Percentiles rank a stretch among this genome's conserved stretches.
phyloP scores from a whole-genome alignment of 2,329 filamentous ascomycete species.

The Ceratocystis huliohia region DNA sequence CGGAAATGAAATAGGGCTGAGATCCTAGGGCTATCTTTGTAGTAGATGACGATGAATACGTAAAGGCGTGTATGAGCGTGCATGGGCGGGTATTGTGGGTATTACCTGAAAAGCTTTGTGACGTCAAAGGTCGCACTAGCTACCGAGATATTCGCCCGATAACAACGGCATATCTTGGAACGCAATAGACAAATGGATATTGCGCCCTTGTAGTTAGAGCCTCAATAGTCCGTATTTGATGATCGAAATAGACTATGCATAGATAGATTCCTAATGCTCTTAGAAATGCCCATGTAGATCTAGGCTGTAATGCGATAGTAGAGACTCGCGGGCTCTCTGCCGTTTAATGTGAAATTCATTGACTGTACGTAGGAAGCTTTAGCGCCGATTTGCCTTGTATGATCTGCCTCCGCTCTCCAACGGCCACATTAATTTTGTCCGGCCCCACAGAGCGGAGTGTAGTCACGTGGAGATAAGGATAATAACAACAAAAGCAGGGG shows the following conservation, averaged over 20 bases:
- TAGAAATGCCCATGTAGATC: too few relatives aligned
- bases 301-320: too few relatives aligned
- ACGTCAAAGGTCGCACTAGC: background rate
- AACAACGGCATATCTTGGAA: background rate
- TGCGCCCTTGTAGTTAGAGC: background rate
- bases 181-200: background rate
- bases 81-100: background rate
- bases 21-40: too few relatives aligned
- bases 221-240: background rate
- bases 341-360: too few relatives aligned
- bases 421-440: background rate
- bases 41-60: too few relatives aligned
- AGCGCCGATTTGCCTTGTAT: too few relatives aligned
- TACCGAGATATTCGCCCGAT: background rate
- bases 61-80: background rate
- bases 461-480: conserved; percentile 6
- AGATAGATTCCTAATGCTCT: background rate
- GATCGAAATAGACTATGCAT: background rate
- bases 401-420: background rate
- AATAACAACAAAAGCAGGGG: background rate
- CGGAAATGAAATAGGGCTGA: too few relatives aligned
- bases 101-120: background rate
- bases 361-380: too few relatives aligned
- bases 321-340: too few relatives aligned
- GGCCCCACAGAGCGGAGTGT: background rate